Conservation (phyloP, 2,329 filamentous ascomycete genomes). For the Alternaria sp. region DNA sequence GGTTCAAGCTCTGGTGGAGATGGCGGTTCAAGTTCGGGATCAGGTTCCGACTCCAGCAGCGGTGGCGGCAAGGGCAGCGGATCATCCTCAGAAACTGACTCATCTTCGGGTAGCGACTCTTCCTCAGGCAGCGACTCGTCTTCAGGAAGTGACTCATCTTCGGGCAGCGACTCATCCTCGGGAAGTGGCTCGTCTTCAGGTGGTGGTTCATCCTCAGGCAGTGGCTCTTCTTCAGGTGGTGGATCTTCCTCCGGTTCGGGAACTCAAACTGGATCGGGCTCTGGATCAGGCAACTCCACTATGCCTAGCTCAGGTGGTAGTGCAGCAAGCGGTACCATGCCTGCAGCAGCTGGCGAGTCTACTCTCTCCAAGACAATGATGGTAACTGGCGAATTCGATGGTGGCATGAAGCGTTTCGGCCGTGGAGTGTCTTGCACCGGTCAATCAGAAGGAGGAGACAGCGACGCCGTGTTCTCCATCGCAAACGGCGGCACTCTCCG, state of each 20-base stretch:
- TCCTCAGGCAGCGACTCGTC: background rate
- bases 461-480: constrained; percentile 61
- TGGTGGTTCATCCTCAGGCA: background rate
- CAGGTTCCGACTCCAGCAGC: background rate
- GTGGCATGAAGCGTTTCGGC: constrained; percentile 43
- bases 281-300: constrained; percentile 7
- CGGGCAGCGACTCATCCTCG: background rate
- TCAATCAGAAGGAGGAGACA: constrained; percentile 53
- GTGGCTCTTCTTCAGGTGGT: background rate
- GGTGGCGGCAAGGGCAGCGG: background rate
- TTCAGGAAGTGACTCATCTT: background rate
- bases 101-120: background rate
- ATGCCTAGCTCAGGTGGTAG: constrained; percentile 9
- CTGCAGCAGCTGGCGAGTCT: constrained; percentile 25
- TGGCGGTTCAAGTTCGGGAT: background rate
- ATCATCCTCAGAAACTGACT: background rate
- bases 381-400: constrained; percentile 39
- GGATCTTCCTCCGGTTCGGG: background rate
- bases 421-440: constrained; percentile 48
- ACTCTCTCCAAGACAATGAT: constrained; percentile 25
- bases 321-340: constrained; percentile 26
- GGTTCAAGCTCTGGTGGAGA: constrained; percentile 4
- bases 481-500: constrained; percentile 58
- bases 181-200: background rate
- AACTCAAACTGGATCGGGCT: background rate